phyloP scores from a whole-genome alignment of 306 rosid genomes.

The Purshia tridentata region DNA sequence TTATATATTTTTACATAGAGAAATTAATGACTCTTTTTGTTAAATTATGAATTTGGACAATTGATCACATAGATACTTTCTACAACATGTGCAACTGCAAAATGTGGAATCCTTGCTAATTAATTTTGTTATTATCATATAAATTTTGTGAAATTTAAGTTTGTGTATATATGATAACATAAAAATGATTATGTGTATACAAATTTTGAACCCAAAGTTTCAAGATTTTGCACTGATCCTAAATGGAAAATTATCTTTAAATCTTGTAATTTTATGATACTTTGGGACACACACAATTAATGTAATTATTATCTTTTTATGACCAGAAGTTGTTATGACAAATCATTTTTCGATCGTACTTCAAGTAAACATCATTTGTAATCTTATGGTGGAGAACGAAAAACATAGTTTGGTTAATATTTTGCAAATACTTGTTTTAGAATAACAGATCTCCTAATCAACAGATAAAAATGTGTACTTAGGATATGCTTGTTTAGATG shows the following conservation, averaged over 20 bases:
- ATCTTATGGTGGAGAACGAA: not conserved
- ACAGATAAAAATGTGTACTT: too few species aligned
- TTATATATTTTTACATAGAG: not conserved
- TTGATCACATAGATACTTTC: too few species aligned
- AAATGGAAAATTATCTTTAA: not conserved
- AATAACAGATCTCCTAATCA: too few species aligned
- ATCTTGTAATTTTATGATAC: not conserved
- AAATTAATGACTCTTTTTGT: too few species aligned
- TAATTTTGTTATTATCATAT: too few species aligned
- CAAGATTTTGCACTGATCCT: not conserved
- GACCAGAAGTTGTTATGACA: not conserved
- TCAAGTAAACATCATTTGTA: not conserved
- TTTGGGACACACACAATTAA: slow-evolving; percentile 1
- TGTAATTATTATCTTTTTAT: not conserved
- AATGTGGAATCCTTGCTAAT: too few species aligned
- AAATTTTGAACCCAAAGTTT: not conserved
- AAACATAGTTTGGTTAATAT: not conserved
- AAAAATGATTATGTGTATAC: not conserved
- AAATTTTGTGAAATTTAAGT: too few species aligned
- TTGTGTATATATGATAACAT: too few species aligned
- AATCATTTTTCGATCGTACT: slow-evolving; percentile 2
- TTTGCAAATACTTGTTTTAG: too few species aligned
- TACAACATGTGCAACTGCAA: too few species aligned
- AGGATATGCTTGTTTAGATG: too few species aligned
- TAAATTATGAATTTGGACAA: too few species aligned